These are phyloP conservation scores for Dendrocalamus latiflorus DNA, from an alignment of 202 grass and related monocot genomes.

Conservation along the genomic window DNA sequence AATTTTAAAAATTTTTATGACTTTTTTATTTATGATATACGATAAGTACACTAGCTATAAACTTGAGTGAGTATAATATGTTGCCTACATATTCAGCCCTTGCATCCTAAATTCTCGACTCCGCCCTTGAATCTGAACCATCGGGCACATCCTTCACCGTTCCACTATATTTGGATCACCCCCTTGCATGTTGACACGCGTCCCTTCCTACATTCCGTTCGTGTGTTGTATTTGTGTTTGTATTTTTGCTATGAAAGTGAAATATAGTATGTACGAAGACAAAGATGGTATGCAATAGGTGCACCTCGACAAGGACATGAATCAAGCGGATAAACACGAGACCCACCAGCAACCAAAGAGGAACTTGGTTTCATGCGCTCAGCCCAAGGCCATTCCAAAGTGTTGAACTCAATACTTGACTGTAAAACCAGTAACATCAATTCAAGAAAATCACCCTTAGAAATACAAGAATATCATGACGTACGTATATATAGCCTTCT, in stretches of 20 bases:
- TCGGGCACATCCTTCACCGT: too few relatives aligned
- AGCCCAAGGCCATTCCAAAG: neutral
- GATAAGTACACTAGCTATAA: too few relatives aligned
- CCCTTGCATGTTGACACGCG: neutral
- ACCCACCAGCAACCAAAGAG: neutral
- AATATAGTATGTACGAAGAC: constrained; percentile 10
- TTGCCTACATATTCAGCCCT: too few relatives aligned
- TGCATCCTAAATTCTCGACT: too few relatives aligned
- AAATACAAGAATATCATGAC: neutral
- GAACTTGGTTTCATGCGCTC: neutral
- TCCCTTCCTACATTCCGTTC: neutral
- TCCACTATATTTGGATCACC: too few relatives aligned
- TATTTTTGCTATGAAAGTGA: neutral
- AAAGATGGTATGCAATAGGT: neutral
- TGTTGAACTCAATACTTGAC: neutral
- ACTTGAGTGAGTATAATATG: too few relatives aligned
- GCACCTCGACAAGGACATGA: neutral
- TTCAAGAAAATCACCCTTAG: too few relatives aligned
- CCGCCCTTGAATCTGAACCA: too few relatives aligned
- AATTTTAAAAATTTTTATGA: too few relatives aligned
- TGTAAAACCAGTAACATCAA: neutral
- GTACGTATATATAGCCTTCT: neutral
- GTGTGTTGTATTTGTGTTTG: neutral
- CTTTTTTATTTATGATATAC: too few relatives aligned
- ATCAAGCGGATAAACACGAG: constrained; percentile 45